These are phyloP conservation scores for Flaveria linearis DNA, from an alignment of 129 eudicot species.

Conservation along the genomic window DNA sequence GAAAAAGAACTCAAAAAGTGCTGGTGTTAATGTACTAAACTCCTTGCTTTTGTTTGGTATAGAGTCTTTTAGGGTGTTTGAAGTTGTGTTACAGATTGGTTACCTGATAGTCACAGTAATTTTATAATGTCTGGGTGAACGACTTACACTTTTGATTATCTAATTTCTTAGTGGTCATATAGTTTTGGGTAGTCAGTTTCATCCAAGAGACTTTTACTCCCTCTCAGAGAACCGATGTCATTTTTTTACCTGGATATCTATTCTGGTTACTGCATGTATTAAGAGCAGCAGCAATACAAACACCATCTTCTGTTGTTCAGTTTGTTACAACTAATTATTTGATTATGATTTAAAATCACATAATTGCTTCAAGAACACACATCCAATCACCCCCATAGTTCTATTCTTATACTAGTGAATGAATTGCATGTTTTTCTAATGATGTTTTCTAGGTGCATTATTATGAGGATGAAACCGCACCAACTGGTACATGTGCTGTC, in stretches of 20 bases:
- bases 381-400: background rate
- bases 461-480: slow-evolving; percentile 68
- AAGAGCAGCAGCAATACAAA: background rate
- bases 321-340: background rate
- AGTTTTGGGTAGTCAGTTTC: too few species aligned
- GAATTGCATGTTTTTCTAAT: background rate
- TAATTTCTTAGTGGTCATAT: too few species aligned
- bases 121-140: too few species aligned
- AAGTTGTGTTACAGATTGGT: background rate
- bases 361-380: background rate
- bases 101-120: too few species aligned
- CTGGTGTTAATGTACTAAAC: slow-evolving; percentile 73
- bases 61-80: slow-evolving; percentile 1
- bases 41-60: slow-evolving; percentile 4
- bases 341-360: background rate
- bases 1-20: slow-evolving; percentile 62
- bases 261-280: too few species aligned
- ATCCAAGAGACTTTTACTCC: too few species aligned
- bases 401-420: background rate
- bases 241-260: rapidly evolving
- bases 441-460: slow-evolving; percentile 61
- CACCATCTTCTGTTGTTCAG: background rate
- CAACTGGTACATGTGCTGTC: slow-evolving; percentile 95
- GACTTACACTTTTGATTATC: too few species aligned
- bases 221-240: too few species aligned